Evolutionary conservation across 805 yeast species (phyloP).

Genomic region (Pichia cabralensis): DNA sequence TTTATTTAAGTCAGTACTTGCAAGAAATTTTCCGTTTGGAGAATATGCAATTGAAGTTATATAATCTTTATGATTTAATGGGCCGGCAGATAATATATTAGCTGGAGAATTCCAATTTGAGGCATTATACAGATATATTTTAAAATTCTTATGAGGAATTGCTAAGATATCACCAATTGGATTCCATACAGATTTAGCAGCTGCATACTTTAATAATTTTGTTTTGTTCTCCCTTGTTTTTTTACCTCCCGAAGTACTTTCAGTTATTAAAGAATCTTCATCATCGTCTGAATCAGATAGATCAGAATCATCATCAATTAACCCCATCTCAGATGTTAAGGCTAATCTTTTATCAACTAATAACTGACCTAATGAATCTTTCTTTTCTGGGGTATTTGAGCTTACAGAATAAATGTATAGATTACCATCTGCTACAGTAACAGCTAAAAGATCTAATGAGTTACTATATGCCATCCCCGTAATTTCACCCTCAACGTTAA

Average conservation of each 20-base stretch:
- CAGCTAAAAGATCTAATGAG: conserved; percentile 46
- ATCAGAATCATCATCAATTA: conserved; percentile 25
- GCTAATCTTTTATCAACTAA: conserved; percentile 27
- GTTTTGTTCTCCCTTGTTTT: conserved; percentile 27
- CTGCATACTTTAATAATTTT: conserved; percentile 14
- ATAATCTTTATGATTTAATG: conserved; percentile 17
- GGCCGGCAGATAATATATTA: conserved; percentile 17
- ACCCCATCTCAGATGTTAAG: conserved; percentile 11
- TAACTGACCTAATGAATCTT: conserved; percentile 33
- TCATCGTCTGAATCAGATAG: conserved; percentile 26
- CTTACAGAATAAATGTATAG: conserved; percentile 45
- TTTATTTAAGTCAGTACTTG: conserved; percentile 45
- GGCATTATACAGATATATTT: conserved; percentile 37
- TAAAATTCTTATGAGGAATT: conserved; percentile 43
- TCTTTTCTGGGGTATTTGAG: conserved; percentile 41
- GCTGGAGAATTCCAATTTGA: conserved; percentile 21
- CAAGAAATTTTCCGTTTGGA: conserved; percentile 50
- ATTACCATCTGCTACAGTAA: conserved; percentile 51
- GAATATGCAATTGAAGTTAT: conserved; percentile 50
- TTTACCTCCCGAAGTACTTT: conserved; percentile 10
- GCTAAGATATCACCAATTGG: conserved; percentile 62
- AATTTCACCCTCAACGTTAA: conserved; percentile 43
- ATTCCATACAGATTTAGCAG: conserved; percentile 60
- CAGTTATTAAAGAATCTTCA: conserved; percentile 23
- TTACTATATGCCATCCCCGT: conserved; percentile 45